Evolutionary conservation across 2,329 filamentous ascomycete genomes (phyloP).

Genomic region (Penicillium palitans): DNA sequence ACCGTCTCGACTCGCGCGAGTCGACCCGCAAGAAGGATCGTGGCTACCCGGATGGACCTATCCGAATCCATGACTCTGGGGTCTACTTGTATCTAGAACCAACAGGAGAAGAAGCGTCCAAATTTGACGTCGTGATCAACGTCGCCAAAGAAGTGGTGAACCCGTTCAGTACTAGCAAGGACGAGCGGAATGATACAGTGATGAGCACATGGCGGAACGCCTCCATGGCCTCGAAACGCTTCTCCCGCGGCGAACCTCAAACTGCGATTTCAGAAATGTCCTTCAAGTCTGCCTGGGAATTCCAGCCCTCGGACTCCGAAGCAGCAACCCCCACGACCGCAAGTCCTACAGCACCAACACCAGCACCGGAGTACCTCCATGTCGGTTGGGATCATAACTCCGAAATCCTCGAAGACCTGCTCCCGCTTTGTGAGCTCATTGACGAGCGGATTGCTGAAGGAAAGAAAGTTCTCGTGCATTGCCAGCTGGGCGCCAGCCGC

Average conservation of each 20-base stretch:
- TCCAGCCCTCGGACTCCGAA: constrained; percentile 32
- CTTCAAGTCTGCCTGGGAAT: constrained; percentile 53
- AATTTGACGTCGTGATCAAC: constrained; percentile 65
- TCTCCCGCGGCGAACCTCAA: constrained; percentile 43
- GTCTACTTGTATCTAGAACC: constrained; percentile 65
- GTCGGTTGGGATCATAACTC: constrained; percentile 68
- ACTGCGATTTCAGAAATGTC: constrained; percentile 49
- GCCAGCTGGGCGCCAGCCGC: constrained; percentile 64
- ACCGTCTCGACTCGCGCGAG: constrained; percentile 50
- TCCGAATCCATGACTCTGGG: constrained; percentile 62
- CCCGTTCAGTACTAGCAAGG: constrained; percentile 49
- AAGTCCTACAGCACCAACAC: constrained; percentile 30
- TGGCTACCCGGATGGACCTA: constrained; percentile 64
- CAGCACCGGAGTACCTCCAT: constrained; percentile 64
- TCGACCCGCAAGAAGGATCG: constrained; percentile 63
- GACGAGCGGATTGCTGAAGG: constrained; percentile 58
- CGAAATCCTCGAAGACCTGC: constrained; percentile 64
- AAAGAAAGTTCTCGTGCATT: constrained; percentile 64
- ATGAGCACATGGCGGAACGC: constrained; percentile 53
- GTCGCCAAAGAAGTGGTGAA: constrained; percentile 66
- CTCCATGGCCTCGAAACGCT: constrained; percentile 32
- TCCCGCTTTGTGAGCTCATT: constrained; percentile 60
- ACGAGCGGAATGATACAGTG: constrained; percentile 38
- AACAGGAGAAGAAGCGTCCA: constrained; percentile 58
- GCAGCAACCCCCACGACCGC: constrained; percentile 34